Evolutionary conservation across 345 rosid species (phyloP).

Genomic region (Clausena lansium): DNA sequence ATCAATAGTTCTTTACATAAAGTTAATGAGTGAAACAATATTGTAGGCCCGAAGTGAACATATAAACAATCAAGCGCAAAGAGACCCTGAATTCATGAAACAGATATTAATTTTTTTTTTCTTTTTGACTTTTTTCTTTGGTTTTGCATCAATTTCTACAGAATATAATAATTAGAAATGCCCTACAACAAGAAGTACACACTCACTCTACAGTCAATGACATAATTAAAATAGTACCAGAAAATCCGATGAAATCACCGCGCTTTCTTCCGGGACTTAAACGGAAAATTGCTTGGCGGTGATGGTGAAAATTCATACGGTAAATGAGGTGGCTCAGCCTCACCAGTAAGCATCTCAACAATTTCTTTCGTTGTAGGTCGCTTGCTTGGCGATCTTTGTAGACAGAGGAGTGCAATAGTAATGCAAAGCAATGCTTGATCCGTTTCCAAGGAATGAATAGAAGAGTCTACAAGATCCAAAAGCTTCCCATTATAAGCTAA

Average conservation of each 20-base stretch:
- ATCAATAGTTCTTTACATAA: conserved; percentile 8
- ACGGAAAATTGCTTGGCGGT: conserved; percentile 57
- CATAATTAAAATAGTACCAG: conserved; percentile 2
- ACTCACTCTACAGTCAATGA: conserved; percentile 40
- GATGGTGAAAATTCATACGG: conserved; percentile 81
- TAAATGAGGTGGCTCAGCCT: conserved; percentile 60
- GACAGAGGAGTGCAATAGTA: conserved; percentile 67
- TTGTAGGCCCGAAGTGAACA: conserved; percentile 14
- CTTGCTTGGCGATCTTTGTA: conserved; percentile 65
- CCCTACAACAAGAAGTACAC: conserved; percentile 24
- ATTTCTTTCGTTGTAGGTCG: conserved; percentile 69
- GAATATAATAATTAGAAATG: conserved; percentile 21
- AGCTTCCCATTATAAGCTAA: conserved; percentile 64
- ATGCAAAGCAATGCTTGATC: conserved; percentile 68
- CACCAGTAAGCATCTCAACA: conserved; percentile 69
- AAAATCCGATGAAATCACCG: conserved; percentile 25
- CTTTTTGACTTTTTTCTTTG: neutral
- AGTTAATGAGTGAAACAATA: conserved; percentile 7
- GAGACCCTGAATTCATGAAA: neutral
- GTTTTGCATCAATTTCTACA: conserved; percentile 29
- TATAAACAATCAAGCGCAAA: conserved; percentile 4
- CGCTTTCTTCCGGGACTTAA: conserved; percentile 52
- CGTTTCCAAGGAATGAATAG: conserved; percentile 53
- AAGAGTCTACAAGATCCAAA: conserved; percentile 64
- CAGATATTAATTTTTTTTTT: neutral